A percentile compares a stretch with the other conserved stretches of the same genome.
These are phyloP conservation scores for Colletotrichum sp. DNA, from an alignment of 2,329 filamentous ascomycete species.

Conservation along the genomic window DNA sequence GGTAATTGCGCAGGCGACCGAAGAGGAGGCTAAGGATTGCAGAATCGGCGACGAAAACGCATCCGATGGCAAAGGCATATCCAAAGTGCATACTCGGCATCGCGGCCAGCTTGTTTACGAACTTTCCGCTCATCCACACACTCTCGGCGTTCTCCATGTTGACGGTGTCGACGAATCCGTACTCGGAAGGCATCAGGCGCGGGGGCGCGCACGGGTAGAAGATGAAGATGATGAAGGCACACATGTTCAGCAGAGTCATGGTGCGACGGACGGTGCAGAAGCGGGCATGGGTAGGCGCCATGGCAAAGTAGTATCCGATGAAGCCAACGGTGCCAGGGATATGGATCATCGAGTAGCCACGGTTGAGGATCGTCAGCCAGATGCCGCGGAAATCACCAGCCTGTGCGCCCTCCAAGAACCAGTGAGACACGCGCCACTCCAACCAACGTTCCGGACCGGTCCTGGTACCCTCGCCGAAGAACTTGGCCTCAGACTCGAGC, in stretches of 20 bases:
- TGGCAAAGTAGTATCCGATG: constrained; percentile 68
- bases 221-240: constrained; percentile 67
- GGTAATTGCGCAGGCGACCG: constrained; percentile 24
- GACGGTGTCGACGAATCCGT: constrained; percentile 66
- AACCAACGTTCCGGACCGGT: constrained; percentile 50
- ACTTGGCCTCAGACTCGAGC: constrained; percentile 60
- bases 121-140: constrained; percentile 69
- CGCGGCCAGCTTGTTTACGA: constrained; percentile 62
- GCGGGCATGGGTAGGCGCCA: constrained; percentile 45
- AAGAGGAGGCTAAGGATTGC: constrained; percentile 46
- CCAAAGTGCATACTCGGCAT: constrained; percentile 65
- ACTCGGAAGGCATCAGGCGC: constrained; percentile 63
- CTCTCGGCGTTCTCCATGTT: constrained; percentile 56
- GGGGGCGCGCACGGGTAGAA: constrained; percentile 70
- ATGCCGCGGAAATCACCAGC: constrained; percentile 17
- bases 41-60: constrained; percentile 57
- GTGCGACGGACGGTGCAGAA: constrained; percentile 41
- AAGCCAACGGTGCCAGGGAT: constrained; percentile 67
- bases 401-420: constrained; percentile 46
- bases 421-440: constrained; percentile 53
- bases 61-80: constrained; percentile 60
- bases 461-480: constrained; percentile 29
- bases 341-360: constrained; percentile 63
- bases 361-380: constrained; percentile 59
- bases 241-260: constrained; percentile 63